These are phyloP conservation scores for Knufia petricola DNA, from an alignment of 2,329 filamentous ascomycete species.

Conservation along the genomic window DNA sequence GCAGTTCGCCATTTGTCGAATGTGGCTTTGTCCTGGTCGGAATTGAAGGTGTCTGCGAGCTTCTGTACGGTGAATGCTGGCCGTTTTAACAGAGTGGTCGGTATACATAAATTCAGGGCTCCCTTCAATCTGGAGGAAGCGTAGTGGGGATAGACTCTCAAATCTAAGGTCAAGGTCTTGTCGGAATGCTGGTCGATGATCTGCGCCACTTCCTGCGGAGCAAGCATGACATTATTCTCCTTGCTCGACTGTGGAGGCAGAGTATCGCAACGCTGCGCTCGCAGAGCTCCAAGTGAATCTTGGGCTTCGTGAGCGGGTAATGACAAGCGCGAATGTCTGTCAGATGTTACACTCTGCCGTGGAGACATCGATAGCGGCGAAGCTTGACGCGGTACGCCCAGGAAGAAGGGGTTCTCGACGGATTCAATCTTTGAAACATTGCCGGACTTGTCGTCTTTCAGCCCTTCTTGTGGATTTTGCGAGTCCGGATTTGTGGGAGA, in stretches of 20 bases:
- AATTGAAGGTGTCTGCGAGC: conserved; percentile 75
- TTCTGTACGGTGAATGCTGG: conserved; percentile 84
- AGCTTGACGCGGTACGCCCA: conserved; percentile 38
- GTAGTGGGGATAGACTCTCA: conserved; percentile 79
- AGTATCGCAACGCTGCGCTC: conserved; percentile 39
- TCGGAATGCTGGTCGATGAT: conserved; percentile 45
- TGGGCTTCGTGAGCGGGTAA: conserved; percentile 43
- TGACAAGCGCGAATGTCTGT: conserved; percentile 47
- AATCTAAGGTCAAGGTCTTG: conserved; percentile 64
- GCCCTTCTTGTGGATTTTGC: conserved; percentile 14
- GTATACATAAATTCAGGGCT: conserved; percentile 89
- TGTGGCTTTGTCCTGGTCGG: conserved; percentile 55
- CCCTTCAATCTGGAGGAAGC: conserved; percentile 62
- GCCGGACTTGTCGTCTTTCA: conserved; percentile 9
- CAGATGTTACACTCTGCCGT: conserved; percentile 25
- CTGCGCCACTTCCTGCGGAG: conserved; percentile 45
- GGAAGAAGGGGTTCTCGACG: conserved; percentile 24
- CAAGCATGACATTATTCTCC: conserved; percentile 42
- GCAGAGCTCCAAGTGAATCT: conserved; percentile 20
- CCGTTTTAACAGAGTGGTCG: conserved; percentile 83
- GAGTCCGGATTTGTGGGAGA: conserved; percentile 5
- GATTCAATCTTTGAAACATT: background rate
- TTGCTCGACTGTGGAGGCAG: conserved; percentile 42
- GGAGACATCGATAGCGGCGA: conserved; percentile 39
- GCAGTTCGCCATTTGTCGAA: conserved; percentile 70